Evolutionary conservation across 495 filamentous ascomycete species (phyloP), one percentile per base, ranked within the genome.

Genomic region (Sporormia fimetaria): DNA sequence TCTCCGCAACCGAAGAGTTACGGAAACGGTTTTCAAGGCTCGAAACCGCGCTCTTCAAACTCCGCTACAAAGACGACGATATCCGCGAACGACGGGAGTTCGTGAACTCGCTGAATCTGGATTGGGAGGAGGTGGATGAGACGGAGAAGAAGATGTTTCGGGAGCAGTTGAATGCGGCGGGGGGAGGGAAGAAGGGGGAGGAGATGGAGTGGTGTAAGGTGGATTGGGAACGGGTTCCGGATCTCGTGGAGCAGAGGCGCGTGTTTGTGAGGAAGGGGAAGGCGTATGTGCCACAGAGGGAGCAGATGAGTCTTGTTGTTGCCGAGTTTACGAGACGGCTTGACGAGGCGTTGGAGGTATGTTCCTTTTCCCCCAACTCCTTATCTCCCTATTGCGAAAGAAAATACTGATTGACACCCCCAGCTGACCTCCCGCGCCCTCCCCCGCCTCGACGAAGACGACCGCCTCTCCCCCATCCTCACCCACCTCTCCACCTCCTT

Each of bases 391-490:
- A n/a, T 15, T 12, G 17, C 14, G 8, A 30, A 11, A n/a, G 12
- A 28, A 11, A 21, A 10, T 6, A 30, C 26, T 37, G 18, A 37
- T 17, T 3, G 3, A 4, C 2, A 10, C 15, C 31, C n/a, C 6
- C 41, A 88, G 79, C 68, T 88, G 21, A 94, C 92, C 4, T 79
- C 85, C 20, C 80, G 87, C 29, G 86, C 86, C 3, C 71, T 96
- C 5, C 92, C 92, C 0, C 78, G 87, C 1, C 71, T 99, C 12
- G 92, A 99, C 55, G 92, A 99, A 66, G 90, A 99, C 57, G 87
- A 95, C 60, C 83, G 92, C 23, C 74, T 99, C 12, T 81, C 83
- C 1, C 92, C 92, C 0, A 96, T 99, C 57, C 72, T 99, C 21
- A 72, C 83, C 40, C 92, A 99, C 57, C 74, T 96, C 14, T 83